Evolutionary conservation across 1,284 basidiomycete species (phyloP).

Genomic region (Grifola frondosa): DNA sequence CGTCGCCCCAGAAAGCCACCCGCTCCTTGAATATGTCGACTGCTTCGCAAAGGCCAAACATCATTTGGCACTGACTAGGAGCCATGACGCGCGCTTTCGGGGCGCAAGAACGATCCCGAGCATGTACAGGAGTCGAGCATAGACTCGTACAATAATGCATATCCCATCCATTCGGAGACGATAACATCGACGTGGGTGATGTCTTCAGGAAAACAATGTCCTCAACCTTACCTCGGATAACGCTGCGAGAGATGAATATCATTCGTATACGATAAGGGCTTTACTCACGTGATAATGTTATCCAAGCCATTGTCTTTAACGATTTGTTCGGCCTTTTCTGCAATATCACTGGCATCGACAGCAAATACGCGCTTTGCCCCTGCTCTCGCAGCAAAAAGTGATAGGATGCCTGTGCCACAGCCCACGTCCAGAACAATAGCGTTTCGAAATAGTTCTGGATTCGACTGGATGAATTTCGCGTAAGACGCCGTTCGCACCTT

Average conservation of each 20-base stretch:
- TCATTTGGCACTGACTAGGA: conserved; percentile 87
- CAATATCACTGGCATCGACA: conserved; percentile 90
- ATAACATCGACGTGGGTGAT: conserved; percentile 87
- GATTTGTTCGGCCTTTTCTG: conserved; percentile 79
- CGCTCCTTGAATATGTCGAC: conserved; percentile 77
- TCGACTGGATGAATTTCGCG: conserved; percentile 88
- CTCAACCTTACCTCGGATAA: conserved; percentile 88
- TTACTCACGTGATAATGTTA: conserved; percentile 68
- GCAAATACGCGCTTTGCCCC: conserved; percentile 94
- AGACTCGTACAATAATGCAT: conserved; percentile 90
- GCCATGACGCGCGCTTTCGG: conserved; percentile 81
- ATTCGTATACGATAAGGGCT: too few relatives aligned
- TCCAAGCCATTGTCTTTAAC: conserved; percentile 80
- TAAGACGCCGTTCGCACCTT: conserved; percentile 93
- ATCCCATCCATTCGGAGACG: conserved; percentile 98
- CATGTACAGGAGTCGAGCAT: conserved; percentile 96
- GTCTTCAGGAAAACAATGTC: conserved; percentile 71
- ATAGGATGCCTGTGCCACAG: conserved; percentile 92
- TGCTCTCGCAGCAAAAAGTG: conserved; percentile 88
- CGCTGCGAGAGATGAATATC: too few relatives aligned
- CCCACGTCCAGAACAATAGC: conserved; percentile 94
- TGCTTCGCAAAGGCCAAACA: conserved; percentile 80
- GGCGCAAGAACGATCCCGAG: conserved; percentile 82
- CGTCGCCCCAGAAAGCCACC: conserved; percentile 86
- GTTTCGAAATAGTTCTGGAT: conserved; percentile 80